A percentile compares a stretch with the other conserved stretches of the same genome.
phyloP scores from a whole-genome alignment of 1,284 basidiomycete genomes.

The Uromyces viciae-fabae region DNA sequence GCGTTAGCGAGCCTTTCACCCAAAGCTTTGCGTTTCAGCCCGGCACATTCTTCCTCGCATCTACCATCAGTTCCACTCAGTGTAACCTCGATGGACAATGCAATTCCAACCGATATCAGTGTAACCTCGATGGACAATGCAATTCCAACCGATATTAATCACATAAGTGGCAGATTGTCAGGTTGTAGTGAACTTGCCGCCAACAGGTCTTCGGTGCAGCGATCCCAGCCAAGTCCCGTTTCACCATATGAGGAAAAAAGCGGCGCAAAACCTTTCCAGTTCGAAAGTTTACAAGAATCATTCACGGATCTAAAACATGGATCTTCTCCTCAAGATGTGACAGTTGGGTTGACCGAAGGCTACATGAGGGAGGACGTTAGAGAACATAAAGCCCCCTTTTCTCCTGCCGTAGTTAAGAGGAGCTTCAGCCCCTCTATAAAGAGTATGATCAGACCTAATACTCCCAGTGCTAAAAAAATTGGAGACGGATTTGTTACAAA shows the following conservation, averaged over 20 bases:
- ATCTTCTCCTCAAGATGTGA: not conserved
- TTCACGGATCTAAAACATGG: not conserved
- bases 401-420: not conserved
- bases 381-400: not conserved
- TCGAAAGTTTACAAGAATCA: slow-evolving; percentile 24
- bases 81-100: no score
- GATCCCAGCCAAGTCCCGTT: no score
- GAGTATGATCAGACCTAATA: not conserved
- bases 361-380: not conserved
- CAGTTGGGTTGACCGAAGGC: not conserved
- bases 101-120: no score
- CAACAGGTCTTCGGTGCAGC: no score
- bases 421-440: not conserved
- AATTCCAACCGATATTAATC: no score
- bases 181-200: no score
- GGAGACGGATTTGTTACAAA: not conserved
- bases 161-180: no score
- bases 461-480: not conserved
- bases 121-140: no score
- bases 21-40: not conserved
- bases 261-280: not conserved
- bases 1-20: slow-evolving; percentile 24
- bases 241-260: no score
- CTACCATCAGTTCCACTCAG: no score
- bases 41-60: not conserved